Evolutionary conservation across 2,329 filamentous ascomycete species (phyloP), one percentile per base, ranked within the genome.

Genomic region (Cyphellophora europaea): DNA sequence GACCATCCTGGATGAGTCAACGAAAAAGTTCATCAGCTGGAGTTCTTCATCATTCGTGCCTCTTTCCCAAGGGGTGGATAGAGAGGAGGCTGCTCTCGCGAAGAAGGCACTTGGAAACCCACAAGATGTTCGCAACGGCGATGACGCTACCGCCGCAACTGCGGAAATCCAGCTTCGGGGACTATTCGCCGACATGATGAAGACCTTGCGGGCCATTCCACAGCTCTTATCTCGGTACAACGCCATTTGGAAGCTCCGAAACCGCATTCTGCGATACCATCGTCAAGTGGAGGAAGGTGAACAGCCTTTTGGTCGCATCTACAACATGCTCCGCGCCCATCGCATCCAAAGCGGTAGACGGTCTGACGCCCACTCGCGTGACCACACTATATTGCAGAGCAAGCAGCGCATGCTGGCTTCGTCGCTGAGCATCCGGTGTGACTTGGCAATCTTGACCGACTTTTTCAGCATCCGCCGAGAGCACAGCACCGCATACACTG

Each of bases 21-120:
- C 74, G 0, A 79, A 79, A 54, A 77, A 74, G 42, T 77, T 82
- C 49, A 67, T 78, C n/a, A 48, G 66, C 3, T 72, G 65, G 58
- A 63, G 70, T 0, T 67, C 69, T 5, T 47, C 42, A 5, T 47
- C 57, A 6, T 69, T 62, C 38, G 42, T 61, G 0, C 49, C 57
- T 3, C 55, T 76, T 5, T 57, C 58, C 2, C 40, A 49, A 2
- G 19, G 41, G 12, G 41, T 68, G 2, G 44, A 56, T 15, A 32
- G 42, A 0, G 18, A 44, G 12, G 19, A 28, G 14, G 25, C 4
- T 27, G 12, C 17, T 27, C 6, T 5, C 8, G 32, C 32, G 5
- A 33, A 54, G 10, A 27, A 34, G 1, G 33, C 49, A 2, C 18
- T 41, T 8, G n/a, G n/a, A n/a, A n/a, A n/a, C n/a, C n/a, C n/a